These are phyloP conservation scores for Kazachstania taianensis DNA, from an alignment of 805 yeast species.

Conservation along the genomic window DNA sequence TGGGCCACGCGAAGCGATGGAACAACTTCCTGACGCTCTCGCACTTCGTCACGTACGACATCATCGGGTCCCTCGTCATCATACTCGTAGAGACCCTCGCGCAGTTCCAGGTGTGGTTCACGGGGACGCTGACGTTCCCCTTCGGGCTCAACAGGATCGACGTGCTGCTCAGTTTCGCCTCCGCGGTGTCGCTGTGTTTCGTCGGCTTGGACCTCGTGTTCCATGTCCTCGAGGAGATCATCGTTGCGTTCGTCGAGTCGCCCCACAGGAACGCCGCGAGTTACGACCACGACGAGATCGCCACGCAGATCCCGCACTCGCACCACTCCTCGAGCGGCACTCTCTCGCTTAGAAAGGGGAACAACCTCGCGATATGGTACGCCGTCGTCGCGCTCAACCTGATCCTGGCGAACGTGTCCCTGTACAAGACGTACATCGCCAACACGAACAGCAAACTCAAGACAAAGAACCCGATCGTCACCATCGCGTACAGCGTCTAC, in stretches of 20 bases:
- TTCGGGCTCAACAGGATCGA: constrained; percentile 91
- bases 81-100: constrained; percentile 69
- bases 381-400: constrained; percentile 12
- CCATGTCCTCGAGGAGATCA: constrained; percentile 73
- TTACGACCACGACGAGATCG: constrained; percentile 25
- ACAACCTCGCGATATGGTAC: constrained; percentile 22
- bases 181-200: constrained; percentile 74
- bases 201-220: constrained; percentile 85
- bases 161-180: constrained; percentile 77
- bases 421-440: constrained; percentile 21
- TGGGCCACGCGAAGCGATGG: constrained; percentile 49
- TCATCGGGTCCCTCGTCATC: constrained; percentile 61
- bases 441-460: constrained; percentile 23
- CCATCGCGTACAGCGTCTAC: constrained; percentile 23
- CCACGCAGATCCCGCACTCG: constrained; percentile 26
- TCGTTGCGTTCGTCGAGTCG: constrained; percentile 31
- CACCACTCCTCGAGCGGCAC: constrained; percentile 16
- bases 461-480: constrained; percentile 27
- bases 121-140: constrained; percentile 72
- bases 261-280: constrained; percentile 5
- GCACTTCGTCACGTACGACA: constrained; percentile 80
- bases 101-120: constrained; percentile 90
- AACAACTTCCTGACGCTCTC: constrained; percentile 66
- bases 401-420: constrained; percentile 15
- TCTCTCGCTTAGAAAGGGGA: constrained; percentile 1